phyloP scores from a whole-genome alignment of 768 basidiomycete genomes.

The Amanita subjunquillea region DNA sequence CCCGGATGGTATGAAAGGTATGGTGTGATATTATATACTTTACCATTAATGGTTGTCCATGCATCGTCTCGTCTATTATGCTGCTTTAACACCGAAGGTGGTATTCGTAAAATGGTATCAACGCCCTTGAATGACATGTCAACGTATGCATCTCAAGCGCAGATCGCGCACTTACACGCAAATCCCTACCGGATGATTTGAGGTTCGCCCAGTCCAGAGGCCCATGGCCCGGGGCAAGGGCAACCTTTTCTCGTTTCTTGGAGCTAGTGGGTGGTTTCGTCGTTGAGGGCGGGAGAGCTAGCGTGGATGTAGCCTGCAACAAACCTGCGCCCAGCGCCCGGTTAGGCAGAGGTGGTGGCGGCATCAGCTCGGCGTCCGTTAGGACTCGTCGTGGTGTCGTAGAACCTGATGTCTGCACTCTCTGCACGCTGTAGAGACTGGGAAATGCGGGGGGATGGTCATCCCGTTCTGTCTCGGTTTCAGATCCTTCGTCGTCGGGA shows the following conservation, averaged over 20 bases:
- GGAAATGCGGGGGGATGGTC: constrained; percentile 71
- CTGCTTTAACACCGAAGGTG: constrained; percentile 64
- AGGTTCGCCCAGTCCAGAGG: constrained; percentile 91
- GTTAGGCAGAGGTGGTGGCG: constrained; percentile 36
- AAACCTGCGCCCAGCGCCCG: constrained; percentile 24
- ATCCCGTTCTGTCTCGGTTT: constrained; percentile 21
- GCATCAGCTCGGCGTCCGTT: constrained; percentile 43
- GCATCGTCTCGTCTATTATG: constrained; percentile 85
- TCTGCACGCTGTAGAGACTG: constrained; percentile 60
- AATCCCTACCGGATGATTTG: constrained; percentile 70
- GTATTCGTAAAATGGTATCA: constrained; percentile 51
- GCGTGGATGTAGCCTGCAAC: constrained; percentile 20
- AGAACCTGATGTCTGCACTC: constrained; percentile 21
- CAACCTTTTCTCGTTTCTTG: constrained; percentile 70
- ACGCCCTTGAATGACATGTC: constrained; percentile 47
- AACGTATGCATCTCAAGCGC: background rate
- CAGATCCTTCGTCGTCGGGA: constrained; percentile 31
- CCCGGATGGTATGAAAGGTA: constrained; percentile 92
- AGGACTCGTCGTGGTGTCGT: constrained; percentile 3
- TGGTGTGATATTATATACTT: constrained; percentile 93
- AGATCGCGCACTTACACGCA: constrained; percentile 43
- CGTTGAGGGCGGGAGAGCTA: constrained; percentile 54
- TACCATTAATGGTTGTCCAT: constrained; percentile 87
- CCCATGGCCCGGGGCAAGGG: constrained; percentile 83
- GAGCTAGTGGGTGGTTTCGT: constrained; percentile 38